Evolutionary conservation across 2,329 filamentous ascomycete species (phyloP), one percentile per base, ranked within the genome.

Genomic region (Zopfia rhizophila): DNA sequence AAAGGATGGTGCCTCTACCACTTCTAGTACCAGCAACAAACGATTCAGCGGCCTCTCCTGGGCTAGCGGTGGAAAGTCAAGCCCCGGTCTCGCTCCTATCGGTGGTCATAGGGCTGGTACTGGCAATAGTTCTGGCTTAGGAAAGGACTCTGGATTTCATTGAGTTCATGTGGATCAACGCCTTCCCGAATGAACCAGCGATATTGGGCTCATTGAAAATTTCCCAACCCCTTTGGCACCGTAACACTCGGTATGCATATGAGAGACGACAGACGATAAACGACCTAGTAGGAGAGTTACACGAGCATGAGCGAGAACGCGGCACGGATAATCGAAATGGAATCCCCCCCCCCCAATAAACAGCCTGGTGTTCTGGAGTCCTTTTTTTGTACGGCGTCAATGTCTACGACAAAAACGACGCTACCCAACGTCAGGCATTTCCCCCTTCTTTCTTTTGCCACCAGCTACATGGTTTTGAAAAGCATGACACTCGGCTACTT

Each of bases 41-140:
- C 59, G 70, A 4, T 52, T 68, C 2, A 70, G 67, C 25, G 70
- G 69, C 11, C 46, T 70, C 8, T 67, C 65, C 2, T 72, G 68
- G 65, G 68, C 65, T n/a, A 69, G 63, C 27, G 65, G 60, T 12
- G 67, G 67, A 4, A 70, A 69, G 37, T 61, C 49, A 2, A 71
- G 68, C 46, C 69, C 69, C 3, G 68, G 55, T 36, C 51, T 71
- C 12, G 61, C 62, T 12, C 67, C 69, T 7, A 65, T 70, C 10
- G 69, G 68, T 8, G 59, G 60, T 14, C 66, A 69, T 37, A 60
- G 66, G 17, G 40, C 51, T 25, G 30, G 24, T n/a, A 37, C 49
- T 6, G 53, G 41, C 11, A 50, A 39, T n/a, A 27, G 47, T 19
- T 63, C 60, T 28, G 61, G 57, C 8, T 47, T 65, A 7, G 60